phyloP scores from a whole-genome alignment of 441 rosid genomes.

The Populus tomentosa region DNA sequence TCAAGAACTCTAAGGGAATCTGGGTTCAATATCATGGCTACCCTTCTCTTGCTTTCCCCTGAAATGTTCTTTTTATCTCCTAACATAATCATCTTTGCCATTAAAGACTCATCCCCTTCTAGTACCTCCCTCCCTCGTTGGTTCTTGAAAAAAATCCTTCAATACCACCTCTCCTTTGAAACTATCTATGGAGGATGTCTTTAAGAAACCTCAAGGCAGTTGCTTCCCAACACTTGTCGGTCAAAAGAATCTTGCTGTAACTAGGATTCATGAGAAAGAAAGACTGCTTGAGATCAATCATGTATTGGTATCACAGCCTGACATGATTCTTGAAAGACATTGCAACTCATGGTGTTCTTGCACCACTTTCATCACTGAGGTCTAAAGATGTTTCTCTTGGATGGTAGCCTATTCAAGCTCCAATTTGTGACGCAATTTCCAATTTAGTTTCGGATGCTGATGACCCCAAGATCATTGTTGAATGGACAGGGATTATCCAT shows the following conservation, averaged over 20 bases:
- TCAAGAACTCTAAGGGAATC: constrained; percentile 45
- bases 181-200: constrained; percentile 49
- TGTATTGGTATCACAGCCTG: no score
- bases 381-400: no score
- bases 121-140: constrained; percentile 32
- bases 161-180: constrained; percentile 51
- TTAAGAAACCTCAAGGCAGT: constrained; percentile 36
- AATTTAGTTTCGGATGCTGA: no score
- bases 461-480: no score
- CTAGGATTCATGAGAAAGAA: no score
- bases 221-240: constrained; percentile 59
- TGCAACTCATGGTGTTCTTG: no score
- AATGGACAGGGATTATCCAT: no score
- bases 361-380: no score
- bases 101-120: constrained; percentile 50
- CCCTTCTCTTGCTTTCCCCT: constrained; percentile 57
- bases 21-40: constrained; percentile 57
- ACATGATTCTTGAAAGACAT: no score
- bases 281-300: no score
- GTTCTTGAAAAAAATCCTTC: constrained; percentile 58
- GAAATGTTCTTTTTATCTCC: constrained; percentile 54
- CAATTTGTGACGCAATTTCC: no score
- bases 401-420: no score
- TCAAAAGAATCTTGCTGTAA: constrained; percentile 38
- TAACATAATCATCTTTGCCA: constrained; percentile 63